Evolutionary conservation across 1,284 basidiomycete genomes (phyloP).

Genomic region (Leccinum brunneo-olivaceum): DNA sequence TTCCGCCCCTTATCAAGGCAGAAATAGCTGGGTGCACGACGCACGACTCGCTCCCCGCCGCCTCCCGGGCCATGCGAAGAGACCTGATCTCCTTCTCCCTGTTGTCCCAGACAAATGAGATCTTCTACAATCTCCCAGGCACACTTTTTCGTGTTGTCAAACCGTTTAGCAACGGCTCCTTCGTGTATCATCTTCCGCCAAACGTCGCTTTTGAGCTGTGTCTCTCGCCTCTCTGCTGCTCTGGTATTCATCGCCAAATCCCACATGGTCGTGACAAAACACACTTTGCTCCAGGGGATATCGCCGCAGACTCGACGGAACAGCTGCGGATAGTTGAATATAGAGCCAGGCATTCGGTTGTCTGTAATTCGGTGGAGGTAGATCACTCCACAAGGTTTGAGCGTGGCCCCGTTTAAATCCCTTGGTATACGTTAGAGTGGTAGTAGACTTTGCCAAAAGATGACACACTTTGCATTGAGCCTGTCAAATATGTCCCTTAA

Average conservation of each 20-base stretch:
- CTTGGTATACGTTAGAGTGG: conserved; percentile 1
- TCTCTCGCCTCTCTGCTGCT: conserved; percentile 15
- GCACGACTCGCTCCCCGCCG: too few species aligned
- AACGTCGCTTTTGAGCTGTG: conserved; percentile 21
- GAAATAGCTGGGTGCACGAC: too few species aligned
- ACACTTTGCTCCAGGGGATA: conserved; percentile 19
- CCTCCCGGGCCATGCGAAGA: too few species aligned
- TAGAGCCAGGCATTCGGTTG: conserved; percentile 39
- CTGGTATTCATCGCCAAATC: conserved; percentile 13
- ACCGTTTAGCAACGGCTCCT: conserved; percentile 20
- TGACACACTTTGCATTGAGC: conserved; percentile 17
- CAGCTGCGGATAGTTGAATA: conserved; percentile 37
- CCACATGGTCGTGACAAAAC: conserved; percentile 38
- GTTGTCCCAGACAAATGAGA: background rate
- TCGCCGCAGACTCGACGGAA: conserved; percentile 31
- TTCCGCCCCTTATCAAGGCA: too few species aligned
- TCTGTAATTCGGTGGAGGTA: conserved; percentile 48
- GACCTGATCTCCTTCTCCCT: background rate
- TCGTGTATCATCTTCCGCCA: conserved; percentile 26
- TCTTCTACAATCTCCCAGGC: conserved; percentile 5
- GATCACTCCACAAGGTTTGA: conserved; percentile 35
- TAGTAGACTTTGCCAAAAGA: background rate
- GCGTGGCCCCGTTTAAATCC: conserved; percentile 7
- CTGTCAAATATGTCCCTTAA: conserved; percentile 22
- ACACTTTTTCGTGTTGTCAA: background rate